These are phyloP conservation scores for Groenewaldozyma sp. DNA, from an alignment of 1,139 yeast genomes.

Conservation along the genomic window DNA sequence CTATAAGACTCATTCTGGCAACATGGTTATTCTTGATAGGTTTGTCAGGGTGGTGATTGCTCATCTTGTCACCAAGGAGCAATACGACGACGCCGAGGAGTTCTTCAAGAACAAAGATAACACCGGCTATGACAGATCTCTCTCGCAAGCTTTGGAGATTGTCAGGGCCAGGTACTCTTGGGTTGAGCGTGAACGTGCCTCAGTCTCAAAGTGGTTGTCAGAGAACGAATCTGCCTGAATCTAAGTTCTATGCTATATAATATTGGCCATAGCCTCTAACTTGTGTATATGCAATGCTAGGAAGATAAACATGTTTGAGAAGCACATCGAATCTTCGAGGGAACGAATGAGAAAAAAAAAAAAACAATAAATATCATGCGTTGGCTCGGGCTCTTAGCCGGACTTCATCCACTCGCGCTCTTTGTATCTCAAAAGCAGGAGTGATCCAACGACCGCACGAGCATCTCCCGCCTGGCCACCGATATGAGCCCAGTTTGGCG, in stretches of 20 bases:
- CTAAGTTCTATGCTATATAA: too few species aligned
- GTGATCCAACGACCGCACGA: slow-evolving; percentile 95
- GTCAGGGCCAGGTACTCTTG: slow-evolving; percentile 24
- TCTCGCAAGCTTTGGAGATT: slow-evolving; percentile 28
- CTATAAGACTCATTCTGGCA: slow-evolving; percentile 41
- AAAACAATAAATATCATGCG: too few species aligned
- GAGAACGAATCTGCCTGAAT: slow-evolving; percentile 9
- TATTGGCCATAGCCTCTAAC: too few species aligned
- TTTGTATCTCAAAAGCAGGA: slow-evolving; percentile 79
- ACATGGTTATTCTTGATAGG: slow-evolving; percentile 56
- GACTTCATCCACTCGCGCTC: slow-evolving; percentile 66
- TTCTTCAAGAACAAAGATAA: slow-evolving; percentile 51
- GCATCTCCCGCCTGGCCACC: slow-evolving; percentile 93
- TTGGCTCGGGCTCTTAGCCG: not conserved
- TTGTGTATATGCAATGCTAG: too few species aligned
- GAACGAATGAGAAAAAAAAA: too few species aligned
- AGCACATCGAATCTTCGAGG: too few species aligned
- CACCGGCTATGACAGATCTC: slow-evolving; percentile 30
- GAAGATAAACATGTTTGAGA: too few species aligned
- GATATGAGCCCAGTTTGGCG: slow-evolving; percentile 68
- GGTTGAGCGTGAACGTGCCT: slow-evolving; percentile 24
- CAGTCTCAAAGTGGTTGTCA: slow-evolving; percentile 28
- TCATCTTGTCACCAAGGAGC: slow-evolving; percentile 38
- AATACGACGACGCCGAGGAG: slow-evolving; percentile 36
- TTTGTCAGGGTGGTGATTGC: slow-evolving; percentile 46